Base-by-base conservation (phyloP, 2,329 filamentous ascomycete species). In the Keithomyces neogunnii region DNA sequence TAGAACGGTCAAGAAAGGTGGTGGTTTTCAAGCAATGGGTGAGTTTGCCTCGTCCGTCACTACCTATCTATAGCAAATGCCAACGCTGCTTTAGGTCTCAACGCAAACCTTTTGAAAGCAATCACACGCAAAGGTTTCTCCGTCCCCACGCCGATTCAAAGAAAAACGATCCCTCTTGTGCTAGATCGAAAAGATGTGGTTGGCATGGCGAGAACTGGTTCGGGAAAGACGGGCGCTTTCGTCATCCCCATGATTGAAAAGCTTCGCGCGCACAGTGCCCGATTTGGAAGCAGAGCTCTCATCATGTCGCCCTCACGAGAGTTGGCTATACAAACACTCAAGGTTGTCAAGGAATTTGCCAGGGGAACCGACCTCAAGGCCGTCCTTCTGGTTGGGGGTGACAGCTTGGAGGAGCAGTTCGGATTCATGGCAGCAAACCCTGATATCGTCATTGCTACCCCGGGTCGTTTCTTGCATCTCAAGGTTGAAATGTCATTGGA, bases 171-270 rank as follows among this genome's bases (percentile, higher is more conserved):
- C 46, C 95, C 93, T 3, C 75, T 97, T 51, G 83, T 99, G 51
- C 76, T 97, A 60, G 88, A 95, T 55, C 82, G 86, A 50, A 88
- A 90, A 70, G 93, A 99, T 77, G 88, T 97, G n/a, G 92, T 99
- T 29, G 95, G 91, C 58, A 99, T 99, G 93, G 93, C 93, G 6
- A 80, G 95, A 58, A 99, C 95, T n/a, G 93, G 93, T 66, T 97
- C 91, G 26, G 93, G 93, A 73, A 99, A 99, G 75, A 99, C 95
- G 1, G 93, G 91, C 1, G 93, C 93, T 28, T 99, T 99, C 68
- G 90, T 97, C 30, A 95, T 99, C 57, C 93, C 93, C 43, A 96
- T 99, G 92, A 90, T 99, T 55, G 89, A 99, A 73, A 88, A 86
- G 58, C 74, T 99, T 55, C 95, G 91, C 68, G 80, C 82, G 29